phyloP scores from a whole-genome alignment of 2,329 filamentous ascomycete genomes.

The Ascochyta viciae-villosae region DNA sequence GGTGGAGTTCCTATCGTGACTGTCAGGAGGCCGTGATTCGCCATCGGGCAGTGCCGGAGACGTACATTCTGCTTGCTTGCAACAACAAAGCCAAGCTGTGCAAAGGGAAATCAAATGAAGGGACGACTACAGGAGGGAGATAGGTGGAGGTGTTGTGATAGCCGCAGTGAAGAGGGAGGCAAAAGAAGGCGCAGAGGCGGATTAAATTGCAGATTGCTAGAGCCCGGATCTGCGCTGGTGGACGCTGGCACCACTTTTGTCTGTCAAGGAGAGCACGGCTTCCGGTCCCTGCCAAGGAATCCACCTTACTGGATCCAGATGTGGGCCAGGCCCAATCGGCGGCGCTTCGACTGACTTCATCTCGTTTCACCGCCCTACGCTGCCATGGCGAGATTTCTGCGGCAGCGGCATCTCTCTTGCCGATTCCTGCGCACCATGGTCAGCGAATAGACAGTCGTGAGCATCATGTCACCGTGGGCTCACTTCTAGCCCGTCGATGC shows the following conservation, averaged over 20 bases:
- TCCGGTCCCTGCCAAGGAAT: constrained; percentile 26
- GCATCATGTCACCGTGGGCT: constrained; percentile 33
- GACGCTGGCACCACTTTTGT: constrained; percentile 37
- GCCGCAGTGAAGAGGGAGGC: constrained; percentile 27
- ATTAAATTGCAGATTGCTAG: constrained; percentile 39
- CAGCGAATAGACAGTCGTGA: constrained; percentile 8
- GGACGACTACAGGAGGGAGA: constrained; percentile 25
- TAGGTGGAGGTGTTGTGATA: constrained; percentile 10
- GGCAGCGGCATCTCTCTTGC: constrained; percentile 23
- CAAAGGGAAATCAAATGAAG: constrained; percentile 6
- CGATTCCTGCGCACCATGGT: constrained; percentile 25
- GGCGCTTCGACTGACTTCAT: constrained; percentile 10
- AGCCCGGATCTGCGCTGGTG: constrained; percentile 29
- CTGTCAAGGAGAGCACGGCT: constrained; percentile 31
- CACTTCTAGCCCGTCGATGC: constrained; percentile 17
- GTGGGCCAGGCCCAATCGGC: constrained; percentile 21
- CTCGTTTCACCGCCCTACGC: constrained; percentile 28
- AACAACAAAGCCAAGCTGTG: constrained; percentile 17
- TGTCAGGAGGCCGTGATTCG: constrained; percentile 28
- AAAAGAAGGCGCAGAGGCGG: constrained; percentile 31
- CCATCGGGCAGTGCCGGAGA: constrained; percentile 14
- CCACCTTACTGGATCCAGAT: constrained; percentile 8
- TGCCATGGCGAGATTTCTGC: constrained; percentile 28
- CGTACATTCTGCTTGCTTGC: constrained; percentile 36
- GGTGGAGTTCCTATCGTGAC: constrained; percentile 45